Base-by-base conservation (phyloP, 2,329 filamentous ascomycete species). In the Colletotrichum acutatum region DNA sequence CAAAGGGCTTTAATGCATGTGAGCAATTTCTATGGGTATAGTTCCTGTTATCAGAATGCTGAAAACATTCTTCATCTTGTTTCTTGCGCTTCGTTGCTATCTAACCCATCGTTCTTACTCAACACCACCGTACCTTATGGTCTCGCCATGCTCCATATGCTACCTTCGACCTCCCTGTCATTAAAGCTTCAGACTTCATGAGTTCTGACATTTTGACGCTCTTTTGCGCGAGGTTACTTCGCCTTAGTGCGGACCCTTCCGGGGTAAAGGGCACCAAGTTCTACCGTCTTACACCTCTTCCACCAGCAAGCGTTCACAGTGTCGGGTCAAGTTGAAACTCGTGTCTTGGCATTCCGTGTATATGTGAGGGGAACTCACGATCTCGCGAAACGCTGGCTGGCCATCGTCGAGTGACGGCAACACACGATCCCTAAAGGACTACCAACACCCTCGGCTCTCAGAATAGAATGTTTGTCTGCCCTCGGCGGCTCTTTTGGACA, bases 321-420 rank as follows among this genome's bases (percentile, higher is more conserved):
- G 5, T 49, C 19, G 8, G 19, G 42, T 19, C 42, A 49, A 22
- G 42, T 19, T 49, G 19, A n/a, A 19, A n/a, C 8, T 49, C 19
- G 46, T n/a, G 11, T n/a, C 32, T 46, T 14, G 4, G n/a, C 30
- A 14, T 12, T 7, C 26, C 4, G 11, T 6, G 9, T 49, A 12
- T 34, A n/a, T 28, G 4, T 24, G 28, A 53, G 3, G 28, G 46
- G 12, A 24, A 7, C 28, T 26, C 1, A 26, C 24, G 32, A 8
- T 28, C 32, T 54, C 52, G 49, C 28, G 34, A 28, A 14, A 26
- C 26, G 53, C 66, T 64, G 58, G 59, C 56, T n/a, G 59, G 59
- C 32, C 53, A 54, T 65, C 54, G 46, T 71, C 49, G 28, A 70
- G 66, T 24, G 66, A 60, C 56, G 37, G 37, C 46, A 46, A 42